These are phyloP conservation scores for Erigeron canadensis DNA, from an alignment of 129 eudicot genomes.

Conservation along the genomic window DNA sequence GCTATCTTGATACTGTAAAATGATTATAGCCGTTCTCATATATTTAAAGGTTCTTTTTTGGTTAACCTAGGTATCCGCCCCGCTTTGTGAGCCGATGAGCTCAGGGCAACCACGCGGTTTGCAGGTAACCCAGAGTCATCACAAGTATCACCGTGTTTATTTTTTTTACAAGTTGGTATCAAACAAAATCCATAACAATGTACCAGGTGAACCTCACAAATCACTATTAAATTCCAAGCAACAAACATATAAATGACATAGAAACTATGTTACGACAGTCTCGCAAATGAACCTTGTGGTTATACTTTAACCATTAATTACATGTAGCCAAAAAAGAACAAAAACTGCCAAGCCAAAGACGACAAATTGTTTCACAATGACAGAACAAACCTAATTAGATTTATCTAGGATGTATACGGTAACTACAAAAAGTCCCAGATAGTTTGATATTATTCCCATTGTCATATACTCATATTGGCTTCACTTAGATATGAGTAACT, in stretches of 20 bases:
- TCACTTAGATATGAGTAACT: not conserved
- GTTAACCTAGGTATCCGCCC: not conserved
- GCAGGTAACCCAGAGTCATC: not conserved
- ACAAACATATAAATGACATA: not conserved
- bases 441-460: not conserved
- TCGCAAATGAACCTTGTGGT: no score
- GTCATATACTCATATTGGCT: constrained; percentile 11
- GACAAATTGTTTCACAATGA: not conserved
- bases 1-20: no score
- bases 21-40: not conserved
- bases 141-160: not conserved
- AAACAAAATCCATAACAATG: not conserved
- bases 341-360: not conserved
- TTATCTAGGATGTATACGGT: not conserved
- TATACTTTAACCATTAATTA: no score
- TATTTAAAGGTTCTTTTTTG: not conserved
- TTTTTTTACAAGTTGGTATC: not conserved
- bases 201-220: not conserved
- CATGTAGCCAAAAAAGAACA: no score
- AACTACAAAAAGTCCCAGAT: not conserved
- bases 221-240: not conserved
- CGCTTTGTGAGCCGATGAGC: not conserved
- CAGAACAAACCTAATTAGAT: not conserved
- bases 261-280: not conserved
- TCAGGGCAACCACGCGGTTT: not conserved